phyloP scores from a whole-genome alignment of 2,329 filamentous ascomycete genomes.

The Coleophoma eucalyptorum region DNA sequence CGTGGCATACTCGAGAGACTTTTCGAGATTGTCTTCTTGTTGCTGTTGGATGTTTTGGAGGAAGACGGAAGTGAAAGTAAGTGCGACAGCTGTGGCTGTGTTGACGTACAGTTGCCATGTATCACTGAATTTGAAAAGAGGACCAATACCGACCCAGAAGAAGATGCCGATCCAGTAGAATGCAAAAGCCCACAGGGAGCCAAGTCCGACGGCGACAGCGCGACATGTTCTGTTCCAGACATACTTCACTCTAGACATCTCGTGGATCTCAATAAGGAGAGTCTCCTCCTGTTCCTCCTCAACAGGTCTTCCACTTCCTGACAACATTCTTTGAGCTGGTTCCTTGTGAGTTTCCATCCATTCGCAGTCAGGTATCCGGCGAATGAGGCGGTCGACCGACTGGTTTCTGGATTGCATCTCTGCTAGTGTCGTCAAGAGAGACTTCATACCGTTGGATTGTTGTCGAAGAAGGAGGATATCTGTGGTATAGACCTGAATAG shows the following conservation, averaged over 20 bases:
- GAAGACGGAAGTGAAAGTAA: slow-evolving; percentile 36
- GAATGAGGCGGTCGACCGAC: slow-evolving; percentile 28
- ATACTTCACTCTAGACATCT: slow-evolving; percentile 5
- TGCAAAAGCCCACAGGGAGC: slow-evolving; percentile 26
- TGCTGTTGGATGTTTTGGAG: slow-evolving; percentile 34
- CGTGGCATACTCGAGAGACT: slow-evolving; percentile 29
- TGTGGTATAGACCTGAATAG: slow-evolving; percentile 33
- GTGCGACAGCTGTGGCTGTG: slow-evolving; percentile 37
- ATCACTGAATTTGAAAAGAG: slow-evolving; percentile 25
- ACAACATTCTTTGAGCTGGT: slow-evolving; percentile 25
- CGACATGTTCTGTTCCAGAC: slow-evolving; percentile 11
- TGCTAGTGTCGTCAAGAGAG: slow-evolving; percentile 25
- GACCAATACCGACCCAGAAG: slow-evolving; percentile 30
- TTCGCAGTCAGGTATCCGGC: slow-evolving; percentile 18
- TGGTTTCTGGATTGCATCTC: slow-evolving; percentile 28
- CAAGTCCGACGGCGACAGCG: slow-evolving; percentile 19
- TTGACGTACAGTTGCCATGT: slow-evolving; percentile 39
- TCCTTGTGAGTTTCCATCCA: slow-evolving; percentile 19
- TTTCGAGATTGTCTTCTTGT: slow-evolving; percentile 28
- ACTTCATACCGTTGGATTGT: slow-evolving; percentile 29
- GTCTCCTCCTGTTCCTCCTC: slow-evolving; percentile 10
- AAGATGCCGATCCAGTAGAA: slow-evolving; percentile 32
- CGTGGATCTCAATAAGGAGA: slow-evolving; percentile 8
- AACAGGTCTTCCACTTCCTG: slow-evolving; percentile 25
- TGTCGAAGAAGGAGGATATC: slow-evolving; percentile 35